These are phyloP conservation scores for Fusarium hainanense DNA, from an alignment of 2,329 filamentous ascomycete genomes.

Conservation along the genomic window DNA sequence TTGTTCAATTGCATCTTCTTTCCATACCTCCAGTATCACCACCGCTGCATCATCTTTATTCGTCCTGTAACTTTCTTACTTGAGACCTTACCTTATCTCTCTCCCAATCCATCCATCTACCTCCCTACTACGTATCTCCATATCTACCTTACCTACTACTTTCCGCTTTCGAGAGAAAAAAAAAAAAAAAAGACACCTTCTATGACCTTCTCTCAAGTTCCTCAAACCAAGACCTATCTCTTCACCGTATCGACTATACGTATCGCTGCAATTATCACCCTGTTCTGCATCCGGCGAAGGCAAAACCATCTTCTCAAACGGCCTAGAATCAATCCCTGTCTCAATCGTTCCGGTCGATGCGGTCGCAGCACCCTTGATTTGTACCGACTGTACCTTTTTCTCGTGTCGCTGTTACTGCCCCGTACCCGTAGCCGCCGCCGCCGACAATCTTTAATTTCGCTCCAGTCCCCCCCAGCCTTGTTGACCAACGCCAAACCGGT, in stretches of 20 bases:
- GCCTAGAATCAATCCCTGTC: constrained; percentile 34
- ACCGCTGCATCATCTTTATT: constrained; percentile 3
- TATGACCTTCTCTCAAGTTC: constrained; percentile 36
- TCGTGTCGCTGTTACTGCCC: constrained; percentile 30
- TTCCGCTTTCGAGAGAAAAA: constrained; percentile 29
- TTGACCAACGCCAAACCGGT: constrained; percentile 40
- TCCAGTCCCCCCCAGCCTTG: constrained; percentile 41
- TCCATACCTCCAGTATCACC: constrained; percentile 2
- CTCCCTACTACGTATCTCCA: neutral
- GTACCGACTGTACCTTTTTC: constrained; percentile 32
- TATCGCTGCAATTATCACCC: constrained; percentile 28
- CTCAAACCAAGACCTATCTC: constrained; percentile 18
- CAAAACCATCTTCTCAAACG: constrained; percentile 35
- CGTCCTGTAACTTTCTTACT: neutral
- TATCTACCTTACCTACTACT: neutral
- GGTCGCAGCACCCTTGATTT: constrained; percentile 30
- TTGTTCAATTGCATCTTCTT: constrained; percentile 21
- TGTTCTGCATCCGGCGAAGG: constrained; percentile 36
- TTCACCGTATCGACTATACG: constrained; percentile 31
- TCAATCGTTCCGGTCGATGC: constrained; percentile 33
- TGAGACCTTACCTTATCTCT: neutral
- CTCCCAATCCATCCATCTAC: neutral
- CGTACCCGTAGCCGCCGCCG: constrained; percentile 20
- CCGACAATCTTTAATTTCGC: constrained; percentile 47
- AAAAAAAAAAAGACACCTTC: constrained; percentile 11